Percentiles rank a stretch among this genome's conserved stretches.
Conservation (phyloP, 352 stramenopile species). For the Phytophthora nicotianae region DNA sequence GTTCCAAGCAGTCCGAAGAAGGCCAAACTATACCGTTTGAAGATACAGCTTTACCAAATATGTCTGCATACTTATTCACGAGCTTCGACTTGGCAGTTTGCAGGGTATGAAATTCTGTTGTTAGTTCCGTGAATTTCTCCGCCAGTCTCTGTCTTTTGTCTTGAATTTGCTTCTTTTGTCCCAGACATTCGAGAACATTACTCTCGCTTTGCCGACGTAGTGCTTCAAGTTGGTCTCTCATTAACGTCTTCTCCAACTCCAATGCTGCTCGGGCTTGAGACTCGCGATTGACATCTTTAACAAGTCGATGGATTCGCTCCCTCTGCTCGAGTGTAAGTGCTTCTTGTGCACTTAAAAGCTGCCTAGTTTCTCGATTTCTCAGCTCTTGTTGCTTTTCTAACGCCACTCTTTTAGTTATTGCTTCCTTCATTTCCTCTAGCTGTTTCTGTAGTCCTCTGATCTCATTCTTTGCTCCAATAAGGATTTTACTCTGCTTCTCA, state of each 20-base stretch:
- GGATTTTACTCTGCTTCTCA: constrained; percentile 19
- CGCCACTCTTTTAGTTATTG: constrained; percentile 33
- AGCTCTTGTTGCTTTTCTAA: constrained; percentile 52
- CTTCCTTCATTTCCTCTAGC: constrained; percentile 52
- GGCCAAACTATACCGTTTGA: constrained; percentile 7
- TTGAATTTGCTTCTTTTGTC: constrained; percentile 42
- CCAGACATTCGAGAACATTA: constrained; percentile 40
- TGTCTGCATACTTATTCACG: constrained; percentile 39
- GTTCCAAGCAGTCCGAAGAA: constrained; percentile 34
- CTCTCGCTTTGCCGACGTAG: constrained; percentile 45
- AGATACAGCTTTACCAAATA: constrained; percentile 23
- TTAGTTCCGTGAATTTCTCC: constrained; percentile 42
- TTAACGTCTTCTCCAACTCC: constrained; percentile 51
- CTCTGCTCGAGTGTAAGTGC: constrained; percentile 50
- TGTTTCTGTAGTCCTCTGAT: constrained; percentile 42
- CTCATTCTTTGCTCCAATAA: constrained; percentile 35
- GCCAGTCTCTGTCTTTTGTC: constrained; percentile 37
- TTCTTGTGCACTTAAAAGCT: constrained; percentile 40
- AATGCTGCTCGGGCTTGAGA: constrained; percentile 50
- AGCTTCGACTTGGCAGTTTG: constrained; percentile 58
- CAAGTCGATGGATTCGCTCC: constrained; percentile 58
- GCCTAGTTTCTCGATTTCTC: constrained; percentile 43
- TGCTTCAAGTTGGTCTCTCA: constrained; percentile 50
- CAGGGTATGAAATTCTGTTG: constrained; percentile 44
- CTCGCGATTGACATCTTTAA: constrained; percentile 56